phyloP scores from a whole-genome alignment of 139 green algal genomes.

The Tetratostichococcus sp. region DNA sequence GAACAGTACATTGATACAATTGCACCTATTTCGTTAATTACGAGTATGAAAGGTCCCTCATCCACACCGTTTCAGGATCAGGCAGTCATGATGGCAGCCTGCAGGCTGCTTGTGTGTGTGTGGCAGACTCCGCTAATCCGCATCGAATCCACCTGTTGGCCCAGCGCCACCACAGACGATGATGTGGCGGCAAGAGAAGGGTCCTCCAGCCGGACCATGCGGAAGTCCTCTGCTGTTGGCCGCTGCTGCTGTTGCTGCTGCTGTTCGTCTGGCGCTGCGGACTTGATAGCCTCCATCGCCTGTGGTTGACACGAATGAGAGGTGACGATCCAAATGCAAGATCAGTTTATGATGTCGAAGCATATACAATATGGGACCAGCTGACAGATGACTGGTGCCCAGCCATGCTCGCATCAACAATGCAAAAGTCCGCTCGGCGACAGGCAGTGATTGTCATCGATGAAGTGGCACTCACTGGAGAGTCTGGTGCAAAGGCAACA shows the following conservation, averaged over 20 bases:
- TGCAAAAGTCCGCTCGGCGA: too few relatives aligned
- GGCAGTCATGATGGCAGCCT: too few relatives aligned
- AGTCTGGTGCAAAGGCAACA: background rate
- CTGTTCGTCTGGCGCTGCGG: background rate
- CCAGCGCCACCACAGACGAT: constrained; percentile 17
- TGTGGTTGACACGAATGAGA: background rate
- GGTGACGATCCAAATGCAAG: background rate
- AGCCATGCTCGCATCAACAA: too few relatives aligned
- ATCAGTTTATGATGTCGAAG: constrained; percentile 3
- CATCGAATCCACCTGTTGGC: constrained; percentile 25
- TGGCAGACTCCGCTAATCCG: constrained; percentile 9
- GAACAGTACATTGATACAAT: too few relatives aligned
- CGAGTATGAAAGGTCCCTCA: too few relatives aligned
- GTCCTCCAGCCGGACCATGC: constrained; percentile 15
- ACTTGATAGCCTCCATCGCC: background rate
- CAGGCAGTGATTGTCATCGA: too few relatives aligned
- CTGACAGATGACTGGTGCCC: too few relatives aligned
- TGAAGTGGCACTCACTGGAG: background rate
- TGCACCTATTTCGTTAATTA: too few relatives aligned
- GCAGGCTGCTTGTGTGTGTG: too few relatives aligned
- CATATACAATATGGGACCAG: background rate
- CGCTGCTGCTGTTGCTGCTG: background rate
- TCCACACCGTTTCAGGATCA: too few relatives aligned
- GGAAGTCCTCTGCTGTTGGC: constrained; percentile 3
- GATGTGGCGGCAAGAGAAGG: constrained; percentile 22